Base-by-base conservation (phyloP, 192 early-diverging fungal genomes). In the Powellomyces hirtus region DNA sequence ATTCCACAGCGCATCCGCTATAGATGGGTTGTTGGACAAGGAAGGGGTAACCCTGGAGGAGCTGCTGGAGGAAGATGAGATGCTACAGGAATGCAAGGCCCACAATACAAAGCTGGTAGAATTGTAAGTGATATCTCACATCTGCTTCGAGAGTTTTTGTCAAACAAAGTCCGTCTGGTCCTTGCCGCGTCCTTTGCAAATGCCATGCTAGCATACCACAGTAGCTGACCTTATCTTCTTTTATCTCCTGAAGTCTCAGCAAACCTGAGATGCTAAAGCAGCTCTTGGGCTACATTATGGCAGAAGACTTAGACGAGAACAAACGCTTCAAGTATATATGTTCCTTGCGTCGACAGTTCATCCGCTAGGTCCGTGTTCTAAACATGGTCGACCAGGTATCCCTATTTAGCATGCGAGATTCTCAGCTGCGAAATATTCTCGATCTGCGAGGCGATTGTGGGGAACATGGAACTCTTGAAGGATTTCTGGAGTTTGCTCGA, bases 41-140 rank as follows among this genome's bases (percentile, higher is more conserved):
- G 92, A 92, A 59, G 92, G 92, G 71, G 73, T 94, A 58, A 91
- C 91, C 18, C 82, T 97, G 34, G 92, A 95, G 46, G 95, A 97
- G 67, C 75, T 97, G 24, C 81, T 99, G 42, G 90, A 92, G 66
- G 93, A 94, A 72, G 94, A 97, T 64, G 88, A 92, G 65, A 80
- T 99, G 59, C 78, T 97, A 55, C 94, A 97, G 79, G 94, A 99
- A 86, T 88, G 91, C 72, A 95, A 96, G 74, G 85, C 88, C 38
- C 91, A 95, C 52, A 96, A 94, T 78, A 81, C 89, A 38, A 94
- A 91, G 77, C 85, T 99, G 20, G 80, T 99, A 56, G 88, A 94
- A 75, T 94, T 91, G 85, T 88, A 73, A 76, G 78, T 68, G n/a
- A 3, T 24, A 49, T 49, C 2, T 49, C 46, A 18, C n/a, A 49